Base-by-base conservation (phyloP, 2,329 filamentous ascomycete genomes). In the Helicocarpus griseus region DNA sequence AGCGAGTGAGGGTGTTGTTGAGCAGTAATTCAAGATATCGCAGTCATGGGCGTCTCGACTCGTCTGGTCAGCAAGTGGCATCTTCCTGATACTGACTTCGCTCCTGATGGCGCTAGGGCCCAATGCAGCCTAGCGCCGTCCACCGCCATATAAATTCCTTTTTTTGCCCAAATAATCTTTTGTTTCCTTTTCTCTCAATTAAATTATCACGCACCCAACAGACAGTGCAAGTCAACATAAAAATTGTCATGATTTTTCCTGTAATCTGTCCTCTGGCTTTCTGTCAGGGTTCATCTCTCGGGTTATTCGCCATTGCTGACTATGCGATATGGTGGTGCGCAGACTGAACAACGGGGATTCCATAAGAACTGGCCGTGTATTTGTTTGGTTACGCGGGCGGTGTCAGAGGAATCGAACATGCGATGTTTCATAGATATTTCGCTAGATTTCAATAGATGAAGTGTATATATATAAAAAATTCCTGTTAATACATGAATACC, bases 341-440 rank as follows among this genome's bases (percentile, higher is more conserved):
- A 81, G 77, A 81, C 67, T 65, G 68, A 77, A 64, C 59, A 58
- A 58, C 57, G 61, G 68, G 73, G 78, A 77, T 79, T 73, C 79
- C 78, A 83, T 85, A 85, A 85, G 82, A 85, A 76, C 82, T 84
- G 82, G 80, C 81, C 78, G 77, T 73, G 81, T 74, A 80, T 77
- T 77, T 72, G 75, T 65, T 66, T 69, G 70, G 74, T 87, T 86
- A 81, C 80, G 79, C 78, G 79, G 84, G 82, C 84, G 81, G 86
- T 82, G 86, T 90, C 86, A 89, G 86, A 89, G 81, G 84, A 73
- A 79, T 78, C 82, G 74, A 63, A 89, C 85, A 89, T 81, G 57
- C 13, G 4, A 3, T 55, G 48, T 31, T 29, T 35, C 21, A 26
- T 49, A 39, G 28, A 21, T 28, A 40, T 47, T 29, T 7, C 22